Conservation (phyloP, 441 rosid species). For the Capsella rubella region DNA sequence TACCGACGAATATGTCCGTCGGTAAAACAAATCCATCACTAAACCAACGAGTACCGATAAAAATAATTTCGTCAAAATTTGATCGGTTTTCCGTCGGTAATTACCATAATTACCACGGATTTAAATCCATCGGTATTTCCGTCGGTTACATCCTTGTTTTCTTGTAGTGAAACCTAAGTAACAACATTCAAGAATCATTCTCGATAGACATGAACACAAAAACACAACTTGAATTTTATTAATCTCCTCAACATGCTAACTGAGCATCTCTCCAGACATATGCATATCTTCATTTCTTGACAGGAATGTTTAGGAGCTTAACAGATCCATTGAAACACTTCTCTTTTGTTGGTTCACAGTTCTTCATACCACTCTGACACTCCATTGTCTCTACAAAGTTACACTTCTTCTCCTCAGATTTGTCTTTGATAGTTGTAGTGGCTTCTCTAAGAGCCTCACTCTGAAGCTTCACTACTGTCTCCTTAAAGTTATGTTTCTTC, state of each 20-base stretch:
- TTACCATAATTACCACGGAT: too few relatives aligned
- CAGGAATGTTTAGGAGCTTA: constrained; percentile 80
- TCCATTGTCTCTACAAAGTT: constrained; percentile 76
- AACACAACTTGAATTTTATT: too few relatives aligned
- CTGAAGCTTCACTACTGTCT: constrained; percentile 77
- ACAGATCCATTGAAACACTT: constrained; percentile 91
- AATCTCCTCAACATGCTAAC: too few relatives aligned
- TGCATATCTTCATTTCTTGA: constrained; percentile 80
- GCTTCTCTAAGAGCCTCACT: constrained; percentile 61
- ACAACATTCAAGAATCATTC: not conserved
- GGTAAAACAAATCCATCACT: too few relatives aligned
- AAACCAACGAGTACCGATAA: too few relatives aligned
- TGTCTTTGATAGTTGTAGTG: constrained; percentile 50
- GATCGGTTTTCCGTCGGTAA: too few relatives aligned
- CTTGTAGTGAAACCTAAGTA: too few relatives aligned
- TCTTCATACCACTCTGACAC: constrained; percentile 53
- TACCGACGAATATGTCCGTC: too few relatives aligned
- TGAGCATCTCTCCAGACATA: constrained; percentile 50
- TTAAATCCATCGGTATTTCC: too few relatives aligned
- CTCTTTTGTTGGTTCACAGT: constrained; percentile 42
- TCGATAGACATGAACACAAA: not conserved
- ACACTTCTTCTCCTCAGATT: constrained; percentile 60
- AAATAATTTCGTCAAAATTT: too few relatives aligned
- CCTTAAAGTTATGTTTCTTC: constrained; percentile 67
- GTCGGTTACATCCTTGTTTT: too few relatives aligned